Percentiles rank a stretch among this genome's conserved stretches.
Evolutionary conservation across 192 early-diverging fungal species (phyloP).

Genomic region (Lunasporangiospora selenospora): DNA sequence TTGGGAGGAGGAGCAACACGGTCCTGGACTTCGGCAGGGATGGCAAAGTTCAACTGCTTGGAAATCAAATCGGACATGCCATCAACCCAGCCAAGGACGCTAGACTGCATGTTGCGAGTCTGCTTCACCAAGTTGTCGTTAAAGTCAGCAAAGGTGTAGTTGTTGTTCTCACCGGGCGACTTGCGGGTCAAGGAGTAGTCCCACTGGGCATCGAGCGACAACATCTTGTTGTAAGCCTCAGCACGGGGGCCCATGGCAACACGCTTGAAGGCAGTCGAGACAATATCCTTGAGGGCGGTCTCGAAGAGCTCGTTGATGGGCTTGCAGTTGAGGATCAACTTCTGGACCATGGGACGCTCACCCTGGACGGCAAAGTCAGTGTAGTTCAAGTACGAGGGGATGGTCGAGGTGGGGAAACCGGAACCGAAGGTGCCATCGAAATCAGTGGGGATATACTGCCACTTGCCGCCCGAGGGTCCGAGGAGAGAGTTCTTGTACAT

Average conservation of each 20-base stretch:
- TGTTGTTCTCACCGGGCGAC: slow-evolving; percentile 2
- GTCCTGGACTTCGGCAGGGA: slow-evolving; percentile 7
- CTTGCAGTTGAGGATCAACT: slow-evolving; percentile 11
- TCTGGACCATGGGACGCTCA: slow-evolving; percentile 2
- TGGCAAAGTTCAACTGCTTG: not conserved
- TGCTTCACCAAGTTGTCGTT: slow-evolving; percentile 12
- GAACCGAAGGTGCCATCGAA: slow-evolving; percentile 16
- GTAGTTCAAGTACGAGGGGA: slow-evolving; percentile 6
- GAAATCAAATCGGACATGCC: slow-evolving; percentile 3
- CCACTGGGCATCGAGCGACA: slow-evolving; percentile 16
- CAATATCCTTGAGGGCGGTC: slow-evolving; percentile 2
- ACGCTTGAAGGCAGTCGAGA: slow-evolving; percentile 14
- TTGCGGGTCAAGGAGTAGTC: slow-evolving; percentile 4
- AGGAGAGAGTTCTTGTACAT: slow-evolving; percentile 14
- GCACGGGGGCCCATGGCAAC: slow-evolving; percentile 6
- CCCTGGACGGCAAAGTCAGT: not conserved
- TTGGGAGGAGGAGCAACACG: slow-evolving; percentile 4
- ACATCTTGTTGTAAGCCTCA: slow-evolving; percentile 19
- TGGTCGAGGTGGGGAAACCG: not conserved
- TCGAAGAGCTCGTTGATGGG: slow-evolving; percentile 6
- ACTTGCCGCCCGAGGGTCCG: slow-evolving; percentile 6
- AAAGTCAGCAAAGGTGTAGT: slow-evolving; percentile 15
- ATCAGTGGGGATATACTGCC: slow-evolving; percentile 16
- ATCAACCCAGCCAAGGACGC: not conserved
- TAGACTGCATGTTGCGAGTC: slow-evolving; percentile 6